These are phyloP conservation scores for Hyphodiscus sp. DNA, from an alignment of 2,329 filamentous ascomycete genomes.

Conservation along the genomic window DNA sequence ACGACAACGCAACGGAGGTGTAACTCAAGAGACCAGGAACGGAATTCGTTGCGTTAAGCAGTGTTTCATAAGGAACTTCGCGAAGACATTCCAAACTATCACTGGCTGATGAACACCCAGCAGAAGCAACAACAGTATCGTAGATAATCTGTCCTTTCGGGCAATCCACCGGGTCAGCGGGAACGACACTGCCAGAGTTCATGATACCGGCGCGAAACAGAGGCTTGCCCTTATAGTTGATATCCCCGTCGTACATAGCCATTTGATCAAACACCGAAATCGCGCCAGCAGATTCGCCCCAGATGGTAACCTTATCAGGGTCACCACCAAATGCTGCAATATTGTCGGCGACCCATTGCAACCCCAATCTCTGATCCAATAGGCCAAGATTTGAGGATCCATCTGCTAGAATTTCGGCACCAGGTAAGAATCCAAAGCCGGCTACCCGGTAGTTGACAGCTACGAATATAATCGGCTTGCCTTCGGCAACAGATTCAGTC, in stretches of 20 bases:
- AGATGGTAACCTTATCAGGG: constrained; percentile 36
- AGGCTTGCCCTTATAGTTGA: constrained; percentile 65
- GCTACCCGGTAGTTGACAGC: constrained; percentile 72
- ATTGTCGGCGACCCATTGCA: constrained; percentile 74
- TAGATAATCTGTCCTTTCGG: constrained; percentile 60
- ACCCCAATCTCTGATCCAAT: constrained; percentile 63
- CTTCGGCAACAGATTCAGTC: constrained; percentile 36
- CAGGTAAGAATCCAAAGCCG: constrained; percentile 68
- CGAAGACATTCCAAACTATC: constrained; percentile 64
- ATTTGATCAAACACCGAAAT: constrained; percentile 76
- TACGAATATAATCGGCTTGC: constrained; percentile 66
- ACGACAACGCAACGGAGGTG: constrained; percentile 62
- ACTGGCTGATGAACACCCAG: constrained; percentile 51
- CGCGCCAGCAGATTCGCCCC: constrained; percentile 49
- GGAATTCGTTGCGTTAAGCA: constrained; percentile 61
- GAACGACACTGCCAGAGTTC: constrained; percentile 61
- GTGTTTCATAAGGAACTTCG: constrained; percentile 47
- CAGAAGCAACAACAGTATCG: constrained; percentile 50
- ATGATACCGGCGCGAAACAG: constrained; percentile 75
- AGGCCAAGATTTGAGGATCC: constrained; percentile 66
- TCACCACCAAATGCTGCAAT: constrained; percentile 69
- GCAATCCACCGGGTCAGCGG: constrained; percentile 57
- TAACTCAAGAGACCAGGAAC: constrained; percentile 65
- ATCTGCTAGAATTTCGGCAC: constrained; percentile 59
- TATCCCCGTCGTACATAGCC: constrained; percentile 64